These are phyloP conservation scores for Yamadazyma paraphyllophila DNA, from an alignment of 805 yeast genomes.

Conservation along the genomic window DNA sequence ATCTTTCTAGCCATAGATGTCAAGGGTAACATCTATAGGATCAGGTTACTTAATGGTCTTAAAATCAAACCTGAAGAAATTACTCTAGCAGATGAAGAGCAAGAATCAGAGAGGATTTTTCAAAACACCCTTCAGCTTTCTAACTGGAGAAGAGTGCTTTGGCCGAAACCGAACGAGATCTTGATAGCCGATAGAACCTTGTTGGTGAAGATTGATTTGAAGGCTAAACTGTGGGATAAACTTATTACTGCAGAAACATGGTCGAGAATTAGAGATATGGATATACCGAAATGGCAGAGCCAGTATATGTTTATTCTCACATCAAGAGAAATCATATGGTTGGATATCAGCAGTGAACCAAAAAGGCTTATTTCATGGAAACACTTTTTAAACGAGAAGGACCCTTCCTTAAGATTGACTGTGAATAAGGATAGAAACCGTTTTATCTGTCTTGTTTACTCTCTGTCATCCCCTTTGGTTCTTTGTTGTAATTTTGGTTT, in stretches of 20 bases:
- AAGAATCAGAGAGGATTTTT: slow-evolving; percentile 6
- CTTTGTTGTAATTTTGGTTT: slow-evolving; percentile 32
- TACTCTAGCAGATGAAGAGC: background rate
- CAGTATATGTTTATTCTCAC: slow-evolving; percentile 56
- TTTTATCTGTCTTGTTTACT: slow-evolving; percentile 26
- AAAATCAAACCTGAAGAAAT: slow-evolving; percentile 3
- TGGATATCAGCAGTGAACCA: slow-evolving; percentile 28
- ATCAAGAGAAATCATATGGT: slow-evolving; percentile 60
- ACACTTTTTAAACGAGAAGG: slow-evolving; percentile 57
- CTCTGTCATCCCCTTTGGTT: slow-evolving; percentile 28
- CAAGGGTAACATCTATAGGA: slow-evolving; percentile 51
- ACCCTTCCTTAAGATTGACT: slow-evolving; percentile 48
- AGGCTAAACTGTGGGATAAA: slow-evolving; percentile 17
- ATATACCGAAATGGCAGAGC: slow-evolving; percentile 6
- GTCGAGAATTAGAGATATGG: slow-evolving; percentile 50
- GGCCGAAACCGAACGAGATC: slow-evolving; percentile 35
- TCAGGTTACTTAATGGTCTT: slow-evolving; percentile 19
- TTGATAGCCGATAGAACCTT: slow-evolving; percentile 45
- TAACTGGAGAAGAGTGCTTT: slow-evolving; percentile 49
- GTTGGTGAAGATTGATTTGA: slow-evolving; percentile 29
- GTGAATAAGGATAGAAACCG: slow-evolving; percentile 22
- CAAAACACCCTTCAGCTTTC: slow-evolving; percentile 43
- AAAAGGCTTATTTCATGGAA: slow-evolving; percentile 66
- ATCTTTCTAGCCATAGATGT: slow-evolving; percentile 47
- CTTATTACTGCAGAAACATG: slow-evolving; percentile 51